Evolutionary conservation across 306 rosid genomes (phyloP).

Genomic region (Sophora flavescens): DNA sequence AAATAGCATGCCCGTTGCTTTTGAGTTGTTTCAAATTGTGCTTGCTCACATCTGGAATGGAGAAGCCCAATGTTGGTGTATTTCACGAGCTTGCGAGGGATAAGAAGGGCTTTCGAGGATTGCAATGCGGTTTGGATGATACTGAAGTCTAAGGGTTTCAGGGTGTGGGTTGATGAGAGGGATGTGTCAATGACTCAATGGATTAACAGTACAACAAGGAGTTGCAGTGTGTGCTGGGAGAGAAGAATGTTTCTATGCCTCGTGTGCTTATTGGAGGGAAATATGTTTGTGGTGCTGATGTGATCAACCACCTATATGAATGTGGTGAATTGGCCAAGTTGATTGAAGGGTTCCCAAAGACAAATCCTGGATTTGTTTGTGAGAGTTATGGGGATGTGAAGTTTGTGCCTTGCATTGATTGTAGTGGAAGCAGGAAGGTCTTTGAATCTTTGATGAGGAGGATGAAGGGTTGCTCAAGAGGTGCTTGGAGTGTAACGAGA

Average conservation of each 20-base stretch:
- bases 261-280: slow-evolving; percentile 80
- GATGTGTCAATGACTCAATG: slow-evolving; percentile 69
- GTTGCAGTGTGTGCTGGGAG: slow-evolving; percentile 74
- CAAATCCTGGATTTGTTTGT: slow-evolving; percentile 73
- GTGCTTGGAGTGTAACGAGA: slow-evolving; percentile 88
- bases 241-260: slow-evolving; percentile 70
- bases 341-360: slow-evolving; percentile 73
- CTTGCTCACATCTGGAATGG: too few species aligned
- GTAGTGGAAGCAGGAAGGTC: slow-evolving; percentile 88
- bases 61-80: slow-evolving; percentile 51
- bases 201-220: slow-evolving; percentile 71
- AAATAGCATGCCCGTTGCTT: slow-evolving; percentile 30
- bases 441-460: slow-evolving; percentile 57
- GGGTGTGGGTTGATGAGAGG: slow-evolving; percentile 95
- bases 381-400: slow-evolving; percentile 76
- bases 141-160: slow-evolving; percentile 66
- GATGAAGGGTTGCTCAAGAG: slow-evolving; percentile 74
- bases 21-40: slow-evolving; percentile 28
- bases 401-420: slow-evolving; percentile 75
- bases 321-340: slow-evolving; percentile 73
- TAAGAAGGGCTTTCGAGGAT: slow-evolving; percentile 90
- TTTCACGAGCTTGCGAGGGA: slow-evolving; percentile 81
- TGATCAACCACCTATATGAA: slow-evolving; percentile 79
- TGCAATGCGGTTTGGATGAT: slow-evolving; percentile 86
- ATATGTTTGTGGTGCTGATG: slow-evolving; percentile 86